Evolutionary conservation across 495 filamentous ascomycete species (phyloP).

Genomic region (Staphylotrichum longicolle): DNA sequence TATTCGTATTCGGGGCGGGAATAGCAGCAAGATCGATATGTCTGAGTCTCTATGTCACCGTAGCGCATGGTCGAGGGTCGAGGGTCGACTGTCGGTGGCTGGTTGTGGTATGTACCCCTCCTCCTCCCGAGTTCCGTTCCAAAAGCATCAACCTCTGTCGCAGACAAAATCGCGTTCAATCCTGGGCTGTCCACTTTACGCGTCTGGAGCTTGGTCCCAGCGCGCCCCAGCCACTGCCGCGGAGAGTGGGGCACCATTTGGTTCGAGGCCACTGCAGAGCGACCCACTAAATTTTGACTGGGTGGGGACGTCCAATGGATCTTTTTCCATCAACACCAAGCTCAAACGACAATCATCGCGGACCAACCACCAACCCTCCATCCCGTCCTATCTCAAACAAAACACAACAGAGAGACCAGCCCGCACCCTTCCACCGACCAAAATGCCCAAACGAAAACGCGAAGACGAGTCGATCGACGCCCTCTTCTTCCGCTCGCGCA

Average conservation of each 20-base stretch:
- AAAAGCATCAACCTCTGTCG: neutral
- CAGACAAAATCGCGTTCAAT: constrained; percentile 16
- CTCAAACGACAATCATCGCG: neutral
- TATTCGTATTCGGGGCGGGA: constrained; percentile 4
- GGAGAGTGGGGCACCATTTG: neutral
- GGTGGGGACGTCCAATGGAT: constrained; percentile 1
- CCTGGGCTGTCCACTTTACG: constrained; percentile 21
- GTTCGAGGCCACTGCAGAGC: neutral
- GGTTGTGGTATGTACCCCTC: constrained; percentile 12
- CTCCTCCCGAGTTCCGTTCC: constrained; percentile 11
- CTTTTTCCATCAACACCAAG: constrained; percentile 3
- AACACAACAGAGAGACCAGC: neutral
- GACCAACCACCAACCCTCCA: neutral
- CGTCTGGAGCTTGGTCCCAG: constrained; percentile 10
- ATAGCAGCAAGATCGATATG: neutral
- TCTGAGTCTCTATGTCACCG: constrained; percentile 1
- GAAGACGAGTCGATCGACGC: constrained; percentile 43
- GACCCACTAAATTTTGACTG: constrained; percentile 16
- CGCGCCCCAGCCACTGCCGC: neutral
- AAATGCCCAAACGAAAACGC: constrained; percentile 51
- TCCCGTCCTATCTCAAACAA: neutral
- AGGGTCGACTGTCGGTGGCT: constrained; percentile 7
- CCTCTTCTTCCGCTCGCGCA: constrained; percentile 57
- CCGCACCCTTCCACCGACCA: neutral
- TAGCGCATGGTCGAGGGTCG: constrained; percentile 6